Evolutionary conservation across 805 yeast species (phyloP), one percentile per base, ranked within the genome.

Genomic region (Candida pini): DNA sequence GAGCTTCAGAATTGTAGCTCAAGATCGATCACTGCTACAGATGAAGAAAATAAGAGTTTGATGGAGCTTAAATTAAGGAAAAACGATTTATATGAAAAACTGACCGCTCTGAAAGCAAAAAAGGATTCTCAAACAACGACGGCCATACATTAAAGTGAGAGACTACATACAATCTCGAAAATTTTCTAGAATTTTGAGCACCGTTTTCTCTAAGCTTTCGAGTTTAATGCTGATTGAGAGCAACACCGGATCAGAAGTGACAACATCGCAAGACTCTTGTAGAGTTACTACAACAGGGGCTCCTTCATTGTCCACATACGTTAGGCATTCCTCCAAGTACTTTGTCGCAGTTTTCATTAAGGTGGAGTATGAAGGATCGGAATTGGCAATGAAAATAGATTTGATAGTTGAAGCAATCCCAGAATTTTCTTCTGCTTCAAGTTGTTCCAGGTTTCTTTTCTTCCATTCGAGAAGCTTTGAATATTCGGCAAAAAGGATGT

Each of bases 191-290:
- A 53, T 34, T 14, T 66, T 58, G 38, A 63, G 51, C 16, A 71
- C 56, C 31, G 68, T 56, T 39, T 69, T 68, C 50, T 81, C 85
- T 26, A 81, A 56, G 29, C 79, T 72, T 36, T 71, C 81, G 40
- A 82, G 60, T 48, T 81, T 81, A 5, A 82, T 71, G 42, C 75
- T 69, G 2, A 79, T 69, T 32, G 81, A 73, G 25, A 81, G 63
- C 34, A 82, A 53, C 7, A 74, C 66, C 3, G 89, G 89, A 47
- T 82, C 90, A 17, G 82, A 78, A 4, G 81, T 71, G 18, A 76
- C 68, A 4, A 78, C 76, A 39, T 75, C 76, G 16, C 78, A 59
- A 37, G 74, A 76, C 39, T 73, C 79, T 40, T 63, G 59, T 18
- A 80, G 76, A 49, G 76, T 74, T 18, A 80, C 88, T 28, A 80